Conservation (phyloP, 345 rosid species). For the Excoecaria cochinchinensis region DNA sequence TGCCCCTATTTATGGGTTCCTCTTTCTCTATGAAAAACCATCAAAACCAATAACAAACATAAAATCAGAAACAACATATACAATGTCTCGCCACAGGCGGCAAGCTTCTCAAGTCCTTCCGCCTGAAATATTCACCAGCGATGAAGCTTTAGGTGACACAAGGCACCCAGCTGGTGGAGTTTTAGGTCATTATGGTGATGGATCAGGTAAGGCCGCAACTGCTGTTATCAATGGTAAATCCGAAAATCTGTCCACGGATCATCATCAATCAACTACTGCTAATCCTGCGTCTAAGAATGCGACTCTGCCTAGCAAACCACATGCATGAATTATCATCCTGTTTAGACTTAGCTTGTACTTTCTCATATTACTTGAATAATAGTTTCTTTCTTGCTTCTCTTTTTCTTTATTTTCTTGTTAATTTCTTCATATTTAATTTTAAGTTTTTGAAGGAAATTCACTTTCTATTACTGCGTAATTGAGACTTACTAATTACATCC, state of each 20-base stretch:
- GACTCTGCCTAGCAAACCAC: too few species aligned
- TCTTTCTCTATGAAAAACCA: neutral
- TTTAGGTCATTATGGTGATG: neutral
- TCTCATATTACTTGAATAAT: too few species aligned
- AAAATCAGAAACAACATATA: neutral
- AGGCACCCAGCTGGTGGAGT: neutral
- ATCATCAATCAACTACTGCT: too few species aligned
- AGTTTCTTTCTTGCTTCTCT: too few species aligned
- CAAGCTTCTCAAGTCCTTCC: conserved; percentile 41
- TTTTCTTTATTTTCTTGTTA: too few species aligned
- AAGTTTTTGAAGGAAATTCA: too few species aligned
- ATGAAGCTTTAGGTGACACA: conserved; percentile 5
- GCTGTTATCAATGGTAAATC: neutral
- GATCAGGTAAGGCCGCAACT: neutral
- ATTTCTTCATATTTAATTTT: too few species aligned
- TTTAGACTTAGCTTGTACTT: too few species aligned
- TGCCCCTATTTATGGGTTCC: neutral
- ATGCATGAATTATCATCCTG: too few species aligned
- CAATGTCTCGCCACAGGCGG: conserved; percentile 51
- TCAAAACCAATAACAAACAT: neutral
- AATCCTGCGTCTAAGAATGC: too few species aligned
- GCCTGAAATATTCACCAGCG: conserved; percentile 30
- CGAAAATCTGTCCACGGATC: neutral
- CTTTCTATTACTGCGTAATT: too few species aligned
- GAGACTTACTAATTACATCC: too few species aligned